A percentile compares a stretch with the other conserved stretches of the same genome.
Evolutionary conservation across 257 asterid species (phyloP).

Genomic region (Przewalskia tangutica): DNA sequence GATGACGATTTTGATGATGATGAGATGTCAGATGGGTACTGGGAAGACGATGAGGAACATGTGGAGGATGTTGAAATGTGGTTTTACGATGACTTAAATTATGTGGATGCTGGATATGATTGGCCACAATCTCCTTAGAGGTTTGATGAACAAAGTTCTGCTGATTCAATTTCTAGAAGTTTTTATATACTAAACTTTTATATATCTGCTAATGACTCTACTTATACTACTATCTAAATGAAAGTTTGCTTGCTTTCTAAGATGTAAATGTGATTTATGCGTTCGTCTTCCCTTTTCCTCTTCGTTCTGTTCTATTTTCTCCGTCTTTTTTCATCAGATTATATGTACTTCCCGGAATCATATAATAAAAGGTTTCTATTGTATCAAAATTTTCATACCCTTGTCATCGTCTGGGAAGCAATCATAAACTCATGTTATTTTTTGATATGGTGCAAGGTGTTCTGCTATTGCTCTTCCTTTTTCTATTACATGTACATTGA

Average conservation of each 20-base stretch:
- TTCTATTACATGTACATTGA: not conserved
- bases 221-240: slow-evolving; percentile 1
- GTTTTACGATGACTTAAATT: slow-evolving; percentile 26
- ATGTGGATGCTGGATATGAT: slow-evolving; percentile 17
- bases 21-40: slow-evolving; percentile 29
- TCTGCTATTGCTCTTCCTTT: not conserved
- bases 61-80: slow-evolving; percentile 22
- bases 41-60: slow-evolving; percentile 18
- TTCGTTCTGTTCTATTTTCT: not conserved
- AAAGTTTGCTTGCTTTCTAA: not conserved
- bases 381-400: not conserved
- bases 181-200: not conserved
- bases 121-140: slow-evolving; percentile 46
- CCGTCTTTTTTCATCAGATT: not conserved
- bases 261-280: slow-evolving; percentile 1
- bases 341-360: not conserved
- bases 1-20: slow-evolving; percentile 18
- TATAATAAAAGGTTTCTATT: not conserved
- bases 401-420: not conserved
- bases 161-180: not conserved
- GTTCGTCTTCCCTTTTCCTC: not conserved
- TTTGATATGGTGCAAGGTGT: not conserved
- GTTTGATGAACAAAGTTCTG: not conserved
- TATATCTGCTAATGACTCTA: not conserved
- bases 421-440: not conserved